Conservation (phyloP, 805 yeast genomes). For the Yamadazyma ubonensis region DNA sequence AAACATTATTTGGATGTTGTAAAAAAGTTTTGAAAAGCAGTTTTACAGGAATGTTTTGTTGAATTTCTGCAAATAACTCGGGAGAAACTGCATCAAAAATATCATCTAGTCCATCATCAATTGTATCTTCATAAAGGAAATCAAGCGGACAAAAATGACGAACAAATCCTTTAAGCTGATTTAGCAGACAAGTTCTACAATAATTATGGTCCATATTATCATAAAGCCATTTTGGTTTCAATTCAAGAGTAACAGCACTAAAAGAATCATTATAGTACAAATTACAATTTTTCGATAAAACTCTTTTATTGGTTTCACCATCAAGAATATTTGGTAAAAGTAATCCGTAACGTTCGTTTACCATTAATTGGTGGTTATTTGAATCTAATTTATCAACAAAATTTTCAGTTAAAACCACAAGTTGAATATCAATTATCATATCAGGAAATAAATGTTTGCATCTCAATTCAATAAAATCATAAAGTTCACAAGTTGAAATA, state of each 20-base stretch:
- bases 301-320: slow-evolving; percentile 26
- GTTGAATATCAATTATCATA: slow-evolving; percentile 31
- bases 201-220: slow-evolving; percentile 42
- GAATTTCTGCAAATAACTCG: slow-evolving; percentile 20
- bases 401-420: slow-evolving; percentile 29
- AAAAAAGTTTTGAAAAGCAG: slow-evolving; percentile 35
- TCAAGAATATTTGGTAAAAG: slow-evolving; percentile 43
- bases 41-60: slow-evolving; percentile 33
- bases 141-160: slow-evolving; percentile 50
- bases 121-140: slow-evolving; percentile 31
- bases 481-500: slow-evolving; percentile 40
- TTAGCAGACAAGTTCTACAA: slow-evolving; percentile 61
- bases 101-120: slow-evolving; percentile 36
- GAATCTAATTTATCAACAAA: slow-evolving; percentile 30
- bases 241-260: slow-evolving; percentile 38
- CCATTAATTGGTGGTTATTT: slow-evolving; percentile 28
- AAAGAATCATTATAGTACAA: slow-evolving; percentile 19
- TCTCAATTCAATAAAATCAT: slow-evolving; percentile 37
- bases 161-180: slow-evolving; percentile 29
- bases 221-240: slow-evolving; percentile 63
- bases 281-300: slow-evolving; percentile 37
- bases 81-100: slow-evolving; percentile 24
- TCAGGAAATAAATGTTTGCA: slow-evolving; percentile 31
- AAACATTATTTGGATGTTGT: slow-evolving; percentile 26
- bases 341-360: slow-evolving; percentile 43